These are phyloP conservation scores for Exutisphaerella laricina DNA, from an alignment of 2,329 filamentous ascomycete species.

Conservation along the genomic window DNA sequence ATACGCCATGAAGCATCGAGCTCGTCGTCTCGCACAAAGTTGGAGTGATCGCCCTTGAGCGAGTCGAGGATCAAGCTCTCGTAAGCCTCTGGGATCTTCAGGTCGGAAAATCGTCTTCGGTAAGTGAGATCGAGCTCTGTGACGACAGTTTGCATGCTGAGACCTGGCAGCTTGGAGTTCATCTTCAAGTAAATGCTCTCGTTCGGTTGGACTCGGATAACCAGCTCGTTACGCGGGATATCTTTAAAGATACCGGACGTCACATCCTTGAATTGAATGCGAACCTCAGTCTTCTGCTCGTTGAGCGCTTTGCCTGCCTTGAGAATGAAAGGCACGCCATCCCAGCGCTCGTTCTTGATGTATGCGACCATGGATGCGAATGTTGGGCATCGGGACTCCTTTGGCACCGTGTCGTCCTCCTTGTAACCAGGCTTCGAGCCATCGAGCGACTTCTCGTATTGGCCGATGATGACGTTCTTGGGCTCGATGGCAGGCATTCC, in stretches of 20 bases:
- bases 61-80: conserved; percentile 96
- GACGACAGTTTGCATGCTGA: conserved; percentile 99
- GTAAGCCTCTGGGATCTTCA: conserved; percentile 99
- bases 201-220: conserved; percentile 98
- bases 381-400: conserved; percentile 94
- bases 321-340: conserved; percentile 97
- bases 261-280: conserved; percentile 99
- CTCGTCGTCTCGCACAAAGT: conserved; percentile 97
- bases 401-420: conserved; percentile 96
- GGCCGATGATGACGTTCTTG: conserved; percentile 99
- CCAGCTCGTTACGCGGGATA: conserved; percentile 97
- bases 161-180: conserved; percentile 97
- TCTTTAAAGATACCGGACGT: conserved; percentile 99
- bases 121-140: conserved; percentile 98
- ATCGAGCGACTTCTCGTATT: conserved; percentile 94
- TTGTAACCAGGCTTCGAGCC: conserved; percentile 97
- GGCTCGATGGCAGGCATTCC: conserved; percentile 92
- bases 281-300: conserved; percentile 99
- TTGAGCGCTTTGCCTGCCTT: conserved; percentile 98
- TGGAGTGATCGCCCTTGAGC: conserved; percentile 98
- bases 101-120: conserved; percentile 93
- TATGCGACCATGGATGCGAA: conserved; percentile 97
- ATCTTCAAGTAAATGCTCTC: conserved; percentile 99
- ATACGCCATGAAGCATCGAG: conserved; percentile 97
- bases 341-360: conserved; percentile 99